Base-by-base conservation (phyloP, 2,329 filamentous ascomycete genomes). In the Trichoderma citrinoviride region DNA sequence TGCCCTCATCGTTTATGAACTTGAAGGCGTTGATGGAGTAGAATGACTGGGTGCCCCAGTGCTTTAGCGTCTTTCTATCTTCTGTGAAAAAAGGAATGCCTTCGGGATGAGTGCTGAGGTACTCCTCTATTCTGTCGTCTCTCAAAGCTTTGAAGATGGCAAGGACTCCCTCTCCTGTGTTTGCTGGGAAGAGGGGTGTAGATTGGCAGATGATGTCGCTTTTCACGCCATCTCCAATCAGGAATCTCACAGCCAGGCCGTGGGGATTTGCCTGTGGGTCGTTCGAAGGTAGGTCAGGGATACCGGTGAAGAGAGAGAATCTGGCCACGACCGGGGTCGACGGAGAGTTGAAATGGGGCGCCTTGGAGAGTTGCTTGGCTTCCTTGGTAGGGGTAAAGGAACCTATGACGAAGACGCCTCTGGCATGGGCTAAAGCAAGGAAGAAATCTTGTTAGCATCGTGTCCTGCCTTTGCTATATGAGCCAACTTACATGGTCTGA, bases 301-400 rank as follows among this genome's bases (percentile, higher is more conserved):
- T 47, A 5, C 65, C 65, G 14, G 37, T 54, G 4, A 56, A 60
- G 1, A 64, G 21, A 15, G 65, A 66, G 19, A 66, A 66, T 40
- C 65, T 55, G 2, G 61, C 65, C 5, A 64, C 21, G 40, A 66
- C 60, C 19, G 60, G 29, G 1, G 65, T 66, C 8, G 53, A 58
- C 12, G 65, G 37, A 17, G 53, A 37, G n/a, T 27, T 53, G 29
- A 66, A 66, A 27, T 66, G 65, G 27, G 60, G 50, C 7, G 65
- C 65, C 12, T 10, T 29, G 14, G 65, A 66, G 7, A 64, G 37
- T 7, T 56, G 17, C 43, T 64, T 64, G 17, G 65, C 65, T n/a
- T 66, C 52, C 17, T 46, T 19, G 19, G 60, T 50, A 23, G 65
- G 65, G 4, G 40, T 47, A 46, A 79, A 65, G 23, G 54, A 44